A percentile compares a stretch with the other conserved stretches of the same genome.
phyloP scores from a whole-genome alignment of 768 basidiomycete species.

The Phlebiopsis gigantea region DNA sequence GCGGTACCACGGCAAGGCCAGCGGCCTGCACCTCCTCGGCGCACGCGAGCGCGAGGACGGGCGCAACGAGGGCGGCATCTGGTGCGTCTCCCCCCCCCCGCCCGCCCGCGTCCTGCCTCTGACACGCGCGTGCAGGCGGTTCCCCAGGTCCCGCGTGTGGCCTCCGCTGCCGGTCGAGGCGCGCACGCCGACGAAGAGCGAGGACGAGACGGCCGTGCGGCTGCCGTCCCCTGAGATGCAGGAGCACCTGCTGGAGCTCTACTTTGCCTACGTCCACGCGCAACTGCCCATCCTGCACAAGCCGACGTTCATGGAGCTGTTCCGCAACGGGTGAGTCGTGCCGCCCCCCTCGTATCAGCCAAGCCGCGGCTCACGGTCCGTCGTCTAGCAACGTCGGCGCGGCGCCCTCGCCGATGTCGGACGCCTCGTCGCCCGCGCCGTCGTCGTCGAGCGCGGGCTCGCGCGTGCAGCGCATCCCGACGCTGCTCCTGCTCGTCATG shows the following conservation, averaged over 20 bases:
- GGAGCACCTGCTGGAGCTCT: conserved; percentile 66
- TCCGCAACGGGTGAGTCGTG: conserved; percentile 32
- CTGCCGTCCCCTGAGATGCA: conserved; percentile 59
- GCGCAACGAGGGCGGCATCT: conserved; percentile 72
- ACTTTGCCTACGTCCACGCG: conserved; percentile 80
- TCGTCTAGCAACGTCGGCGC: conserved; percentile 3
- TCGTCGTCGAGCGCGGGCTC: conserved; percentile 32
- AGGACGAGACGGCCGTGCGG: conserved; percentile 33
- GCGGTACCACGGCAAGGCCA: conserved; percentile 81
- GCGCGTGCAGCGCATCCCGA: conserved; percentile 45
- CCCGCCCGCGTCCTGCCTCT: conserved; percentile 9
- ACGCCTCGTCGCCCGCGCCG: conserved; percentile 21
- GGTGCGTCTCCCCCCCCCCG: conserved; percentile 40
- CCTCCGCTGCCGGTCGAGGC: conserved; percentile 44
- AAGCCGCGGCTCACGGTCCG: neutral
- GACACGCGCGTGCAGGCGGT: conserved; percentile 47
- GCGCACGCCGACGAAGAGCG: conserved; percentile 24
- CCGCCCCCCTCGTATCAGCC: too few relatives aligned
- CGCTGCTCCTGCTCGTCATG: conserved; percentile 76
- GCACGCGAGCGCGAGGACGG: conserved; percentile 54
- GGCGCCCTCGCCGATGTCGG: conserved; percentile 28
- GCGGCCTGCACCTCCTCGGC: conserved; percentile 71
- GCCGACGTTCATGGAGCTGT: conserved; percentile 57
- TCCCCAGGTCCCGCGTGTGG: conserved; percentile 89
- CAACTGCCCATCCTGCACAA: conserved; percentile 76